Conservation (phyloP, 768 basidiomycete species). For the Agrocybe praecox region DNA sequence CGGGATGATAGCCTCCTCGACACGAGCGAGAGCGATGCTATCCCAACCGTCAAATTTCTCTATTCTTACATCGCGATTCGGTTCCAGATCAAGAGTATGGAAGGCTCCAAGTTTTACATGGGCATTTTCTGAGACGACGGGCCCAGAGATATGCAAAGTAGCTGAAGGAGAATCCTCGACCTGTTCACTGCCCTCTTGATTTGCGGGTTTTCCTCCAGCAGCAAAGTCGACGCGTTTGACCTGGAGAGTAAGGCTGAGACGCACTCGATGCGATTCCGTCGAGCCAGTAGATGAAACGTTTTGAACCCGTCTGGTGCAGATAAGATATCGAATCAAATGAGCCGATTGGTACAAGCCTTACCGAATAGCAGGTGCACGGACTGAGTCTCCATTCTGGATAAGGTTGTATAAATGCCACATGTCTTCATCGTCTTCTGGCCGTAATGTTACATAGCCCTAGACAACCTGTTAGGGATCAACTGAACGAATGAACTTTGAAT, state of each 20-base stretch:
- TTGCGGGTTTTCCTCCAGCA: slow-evolving; percentile 58
- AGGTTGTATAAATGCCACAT: slow-evolving; percentile 99
- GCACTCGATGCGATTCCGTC: slow-evolving; percentile 87
- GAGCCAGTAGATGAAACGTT: slow-evolving; percentile 92
- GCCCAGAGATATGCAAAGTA: slow-evolving; percentile 83
- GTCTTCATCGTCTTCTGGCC: slow-evolving; percentile 98
- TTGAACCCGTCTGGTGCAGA: slow-evolving; percentile 70
- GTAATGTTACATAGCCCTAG: slow-evolving; percentile 91
- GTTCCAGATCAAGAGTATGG: slow-evolving; percentile 93
- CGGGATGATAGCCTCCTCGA: slow-evolving; percentile 89
- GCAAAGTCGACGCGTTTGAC: slow-evolving; percentile 85
- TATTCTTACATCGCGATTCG: slow-evolving; percentile 87
- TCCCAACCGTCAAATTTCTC: slow-evolving; percentile 93
- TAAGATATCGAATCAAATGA: neutral
- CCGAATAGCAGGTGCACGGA: slow-evolving; percentile 87
- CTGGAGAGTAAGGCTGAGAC: slow-evolving; percentile 79
- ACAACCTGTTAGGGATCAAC: slow-evolving; percentile 32
- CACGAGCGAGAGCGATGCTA: slow-evolving; percentile 76
- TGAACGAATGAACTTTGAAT: slow-evolving; percentile 11
- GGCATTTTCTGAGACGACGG: slow-evolving; percentile 82
- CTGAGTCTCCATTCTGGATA: slow-evolving; percentile 85
- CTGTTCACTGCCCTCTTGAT: slow-evolving; percentile 39
- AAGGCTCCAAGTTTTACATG: slow-evolving; percentile 92
- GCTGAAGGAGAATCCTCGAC: slow-evolving; percentile 46
- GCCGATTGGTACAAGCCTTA: slow-evolving; percentile 29